Percentiles rank a stretch among this genome's conserved stretches.
phyloP scores from a whole-genome alignment of 73 alveolate species.

The Paramecium primaurelia region DNA sequence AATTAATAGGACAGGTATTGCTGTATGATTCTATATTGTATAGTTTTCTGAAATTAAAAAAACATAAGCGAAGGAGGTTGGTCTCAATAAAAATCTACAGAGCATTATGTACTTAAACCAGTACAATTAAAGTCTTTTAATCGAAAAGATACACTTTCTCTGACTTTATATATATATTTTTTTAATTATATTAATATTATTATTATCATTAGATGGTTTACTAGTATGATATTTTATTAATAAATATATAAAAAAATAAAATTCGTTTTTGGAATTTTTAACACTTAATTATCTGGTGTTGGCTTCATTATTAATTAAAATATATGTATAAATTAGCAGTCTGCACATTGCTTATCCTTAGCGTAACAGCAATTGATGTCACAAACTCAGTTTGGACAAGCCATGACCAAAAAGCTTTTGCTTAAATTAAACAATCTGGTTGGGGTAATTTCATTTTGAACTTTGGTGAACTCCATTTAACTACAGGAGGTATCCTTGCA shows the following conservation, averaged over 20 bases:
- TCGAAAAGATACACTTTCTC: slow-evolving; percentile 8
- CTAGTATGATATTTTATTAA: not conserved
- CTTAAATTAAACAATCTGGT: not conserved
- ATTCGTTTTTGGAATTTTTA: slow-evolving; percentile 43
- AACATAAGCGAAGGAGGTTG: not conserved
- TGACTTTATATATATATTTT: not conserved
- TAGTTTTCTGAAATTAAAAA: not conserved
- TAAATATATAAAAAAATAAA: not conserved
- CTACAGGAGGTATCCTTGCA: slow-evolving; percentile 15
- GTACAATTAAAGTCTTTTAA: not conserved
- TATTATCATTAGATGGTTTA: not conserved
- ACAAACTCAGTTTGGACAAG: slow-evolving; percentile 5
- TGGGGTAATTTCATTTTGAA: slow-evolving; percentile 46
- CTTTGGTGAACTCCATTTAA: slow-evolving; percentile 45
- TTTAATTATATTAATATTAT: not conserved
- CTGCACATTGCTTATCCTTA: not conserved
- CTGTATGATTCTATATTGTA: not conserved
- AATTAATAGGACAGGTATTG: not conserved
- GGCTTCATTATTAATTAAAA: not conserved
- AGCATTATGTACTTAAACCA: not conserved
- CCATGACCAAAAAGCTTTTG: slow-evolving; percentile 25
- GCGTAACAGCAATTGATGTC: slow-evolving; percentile 39
- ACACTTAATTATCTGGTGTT: not conserved
- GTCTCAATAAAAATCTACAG: not conserved
- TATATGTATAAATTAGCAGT: slow-evolving; percentile 37